Conservation (phyloP, 495 filamentous ascomycete genomes). For the Lasiosphaeria miniovina region DNA sequence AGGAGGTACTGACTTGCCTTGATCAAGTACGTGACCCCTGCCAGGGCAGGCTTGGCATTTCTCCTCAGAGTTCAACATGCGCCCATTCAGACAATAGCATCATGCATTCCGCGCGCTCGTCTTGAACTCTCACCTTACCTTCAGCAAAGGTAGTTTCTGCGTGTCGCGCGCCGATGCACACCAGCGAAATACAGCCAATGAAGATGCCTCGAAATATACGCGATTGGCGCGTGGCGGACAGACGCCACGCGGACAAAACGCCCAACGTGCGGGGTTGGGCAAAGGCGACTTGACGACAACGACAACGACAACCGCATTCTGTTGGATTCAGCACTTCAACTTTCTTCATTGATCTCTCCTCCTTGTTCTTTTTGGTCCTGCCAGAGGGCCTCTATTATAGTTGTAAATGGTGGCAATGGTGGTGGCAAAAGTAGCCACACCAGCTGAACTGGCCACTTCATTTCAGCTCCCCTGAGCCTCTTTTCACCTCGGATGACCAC, state of each 20-base stretch:
- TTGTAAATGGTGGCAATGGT: too few species aligned
- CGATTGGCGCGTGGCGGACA: slow-evolving; percentile 2
- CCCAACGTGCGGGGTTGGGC: slow-evolving; percentile 10
- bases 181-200: slow-evolving; percentile 9
- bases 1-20: neutral
- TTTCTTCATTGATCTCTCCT: too few species aligned
- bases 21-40: neutral
- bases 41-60: neutral
- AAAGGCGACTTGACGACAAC: slow-evolving; percentile 6
- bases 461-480: too few species aligned
- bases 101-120: neutral
- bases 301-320: too few species aligned
- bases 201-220: slow-evolving; percentile 11
- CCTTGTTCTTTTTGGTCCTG: too few species aligned
- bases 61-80: neutral
- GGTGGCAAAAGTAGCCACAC: too few species aligned
- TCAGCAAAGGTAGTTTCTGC: neutral
- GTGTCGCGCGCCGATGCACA: slow-evolving; percentile 8
- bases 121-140: neutral
- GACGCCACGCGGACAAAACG: slow-evolving; percentile 7
- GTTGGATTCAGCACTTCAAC: too few species aligned
- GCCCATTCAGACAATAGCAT: neutral
- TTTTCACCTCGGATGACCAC: too few species aligned
- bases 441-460: too few species aligned
- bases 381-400: too few species aligned